These are phyloP conservation scores for Evernia prunastri DNA, from an alignment of 495 filamentous ascomycete species.

Conservation along the genomic window DNA sequence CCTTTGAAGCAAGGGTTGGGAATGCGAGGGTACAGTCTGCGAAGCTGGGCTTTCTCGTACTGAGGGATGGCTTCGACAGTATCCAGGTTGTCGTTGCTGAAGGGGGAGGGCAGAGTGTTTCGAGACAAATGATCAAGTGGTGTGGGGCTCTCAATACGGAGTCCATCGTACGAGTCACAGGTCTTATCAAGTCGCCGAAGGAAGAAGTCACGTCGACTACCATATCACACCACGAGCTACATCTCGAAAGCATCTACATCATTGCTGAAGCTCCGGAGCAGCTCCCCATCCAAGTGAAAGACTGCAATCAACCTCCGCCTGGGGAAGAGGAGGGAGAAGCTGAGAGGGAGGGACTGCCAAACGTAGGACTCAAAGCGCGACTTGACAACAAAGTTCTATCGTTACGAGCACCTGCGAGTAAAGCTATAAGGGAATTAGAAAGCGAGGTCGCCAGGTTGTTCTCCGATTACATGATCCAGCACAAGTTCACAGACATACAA, in stretches of 20 bases:
- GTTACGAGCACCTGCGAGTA: slow-evolving; percentile 78
- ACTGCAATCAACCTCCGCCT: slow-evolving; percentile 46
- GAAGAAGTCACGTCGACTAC: slow-evolving; percentile 74
- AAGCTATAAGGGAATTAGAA: slow-evolving; percentile 79
- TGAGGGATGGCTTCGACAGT: slow-evolving; percentile 73
- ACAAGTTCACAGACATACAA: slow-evolving; percentile 80
- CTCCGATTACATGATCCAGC: slow-evolving; percentile 65
- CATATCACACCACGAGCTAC: slow-evolving; percentile 68
- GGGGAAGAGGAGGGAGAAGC: slow-evolving; percentile 40
- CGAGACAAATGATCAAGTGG: slow-evolving; percentile 84
- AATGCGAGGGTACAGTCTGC: slow-evolving; percentile 82
- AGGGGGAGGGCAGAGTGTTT: slow-evolving; percentile 40
- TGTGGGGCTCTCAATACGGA: slow-evolving; percentile 71
- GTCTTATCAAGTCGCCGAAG: slow-evolving; percentile 63
- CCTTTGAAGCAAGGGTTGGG: slow-evolving; percentile 77
- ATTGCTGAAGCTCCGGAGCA: slow-evolving; percentile 57
- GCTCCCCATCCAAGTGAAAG: slow-evolving; percentile 68
- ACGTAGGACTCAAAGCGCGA: slow-evolving; percentile 68
- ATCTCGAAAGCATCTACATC: slow-evolving; percentile 73
- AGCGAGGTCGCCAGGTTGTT: slow-evolving; percentile 77
- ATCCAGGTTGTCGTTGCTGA: slow-evolving; percentile 72
- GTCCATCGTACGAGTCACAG: slow-evolving; percentile 72
- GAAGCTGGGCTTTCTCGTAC: slow-evolving; percentile 86
- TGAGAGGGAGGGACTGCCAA: slow-evolving; percentile 47
- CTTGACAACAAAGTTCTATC: slow-evolving; percentile 88